Conservation (phyloP, 1,139 yeast genomes). For the Candida freyschussii region DNA sequence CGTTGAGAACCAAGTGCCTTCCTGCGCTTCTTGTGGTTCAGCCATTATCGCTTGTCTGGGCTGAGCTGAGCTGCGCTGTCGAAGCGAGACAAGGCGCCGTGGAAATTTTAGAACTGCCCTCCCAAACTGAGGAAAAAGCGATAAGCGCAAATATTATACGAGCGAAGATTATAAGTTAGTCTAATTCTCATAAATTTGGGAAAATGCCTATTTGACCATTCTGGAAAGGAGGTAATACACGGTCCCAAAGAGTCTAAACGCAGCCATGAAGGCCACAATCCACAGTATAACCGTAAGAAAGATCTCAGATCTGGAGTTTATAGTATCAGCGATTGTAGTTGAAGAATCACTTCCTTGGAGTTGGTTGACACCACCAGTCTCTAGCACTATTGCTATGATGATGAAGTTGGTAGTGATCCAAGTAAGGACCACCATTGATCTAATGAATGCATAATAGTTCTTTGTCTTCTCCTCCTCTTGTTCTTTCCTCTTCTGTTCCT, state of each 20-base stretch:
- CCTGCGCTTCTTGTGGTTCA: constrained; percentile 3
- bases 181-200: no score
- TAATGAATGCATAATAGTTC: constrained; percentile 66
- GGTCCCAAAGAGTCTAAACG: constrained; percentile 69
- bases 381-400: constrained; percentile 63
- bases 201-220: constrained; percentile 24
- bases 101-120: no score
- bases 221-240: constrained; percentile 48
- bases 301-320: constrained; percentile 39
- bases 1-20: constrained; percentile 3
- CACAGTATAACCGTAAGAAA: constrained; percentile 72
- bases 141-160: no score
- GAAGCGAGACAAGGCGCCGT: no score
- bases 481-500: constrained; percentile 31
- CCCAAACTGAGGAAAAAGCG: no score
- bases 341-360: constrained; percentile 25
- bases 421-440: constrained; percentile 73
- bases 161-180: no score
- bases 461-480: constrained; percentile 54
- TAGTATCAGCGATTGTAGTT: constrained; percentile 30
- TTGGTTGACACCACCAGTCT: constrained; percentile 52
- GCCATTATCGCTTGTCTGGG: constrained; percentile 1
- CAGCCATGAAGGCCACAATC: constrained; percentile 78
- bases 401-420: constrained; percentile 79
- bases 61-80: neutral